phyloP scores from a whole-genome alignment of 1,284 basidiomycete genomes.

The Leucoagaricus sp. region DNA sequence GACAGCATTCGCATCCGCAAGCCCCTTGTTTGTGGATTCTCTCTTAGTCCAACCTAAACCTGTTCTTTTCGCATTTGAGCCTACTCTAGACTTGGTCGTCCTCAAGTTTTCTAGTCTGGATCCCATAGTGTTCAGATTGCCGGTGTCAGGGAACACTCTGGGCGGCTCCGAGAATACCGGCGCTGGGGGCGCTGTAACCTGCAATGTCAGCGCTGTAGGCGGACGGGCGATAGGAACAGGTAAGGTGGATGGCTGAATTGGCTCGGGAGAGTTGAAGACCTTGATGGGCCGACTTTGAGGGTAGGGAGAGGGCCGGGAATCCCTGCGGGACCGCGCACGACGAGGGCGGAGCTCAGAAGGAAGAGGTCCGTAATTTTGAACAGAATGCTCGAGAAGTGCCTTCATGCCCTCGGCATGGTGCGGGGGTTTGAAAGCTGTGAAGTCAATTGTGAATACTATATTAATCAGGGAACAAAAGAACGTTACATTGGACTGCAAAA shows the following conservation, averaged over 20 bases:
- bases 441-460: conserved; percentile 14
- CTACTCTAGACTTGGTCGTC: conserved; percentile 50
- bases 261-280: conserved; percentile 14
- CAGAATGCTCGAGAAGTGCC: conserved; percentile 70
- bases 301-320: conserved; percentile 73
- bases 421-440: conserved; percentile 70
- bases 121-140: too few relatives aligned
- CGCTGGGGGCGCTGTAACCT: too few relatives aligned
- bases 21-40: conserved; percentile 30
- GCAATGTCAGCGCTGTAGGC: conserved; percentile 11
- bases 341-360: conserved; percentile 65
- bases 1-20: not conserved
- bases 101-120: conserved; percentile 38
- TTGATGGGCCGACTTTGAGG: conserved; percentile 44
- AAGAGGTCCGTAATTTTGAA: conserved; percentile 67
- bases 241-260: not conserved
- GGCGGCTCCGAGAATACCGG: too few relatives aligned
- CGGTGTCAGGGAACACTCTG: too few relatives aligned
- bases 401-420: conserved; percentile 64
- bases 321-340: conserved; percentile 62
- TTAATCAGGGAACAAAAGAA: conserved; percentile 3
- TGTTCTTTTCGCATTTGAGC: conserved; percentile 53
- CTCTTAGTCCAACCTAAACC: conserved; percentile 66
- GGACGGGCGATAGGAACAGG: conserved; percentile 9
- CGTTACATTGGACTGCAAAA: conserved; percentile 71